Percentiles rank a stretch among this genome's conserved stretches.
phyloP scores from a whole-genome alignment of 1,284 basidiomycete species.

The Microbotryum lychnidis-dioicae region DNA sequence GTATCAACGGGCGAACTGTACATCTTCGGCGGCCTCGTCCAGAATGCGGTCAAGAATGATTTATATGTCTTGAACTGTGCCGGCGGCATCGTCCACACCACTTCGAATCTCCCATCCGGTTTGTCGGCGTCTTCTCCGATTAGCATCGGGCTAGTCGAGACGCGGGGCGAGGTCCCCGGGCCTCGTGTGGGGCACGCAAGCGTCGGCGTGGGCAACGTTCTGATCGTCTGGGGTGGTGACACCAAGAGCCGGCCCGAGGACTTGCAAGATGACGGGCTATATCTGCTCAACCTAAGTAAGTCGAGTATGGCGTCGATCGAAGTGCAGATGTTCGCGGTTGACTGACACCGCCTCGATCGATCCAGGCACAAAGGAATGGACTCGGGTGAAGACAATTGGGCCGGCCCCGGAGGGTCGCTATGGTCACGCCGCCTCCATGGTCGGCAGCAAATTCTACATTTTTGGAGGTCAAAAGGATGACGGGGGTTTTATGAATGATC shows the following conservation, averaged over 20 bases:
- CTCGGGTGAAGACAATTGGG: constrained; percentile 67
- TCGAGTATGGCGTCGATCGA: constrained; percentile 24
- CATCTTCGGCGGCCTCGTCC: constrained; percentile 92
- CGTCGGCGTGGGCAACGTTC: constrained; percentile 87
- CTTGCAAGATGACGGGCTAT: constrained; percentile 85
- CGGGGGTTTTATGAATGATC: constrained; percentile 73
- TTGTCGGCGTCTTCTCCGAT: constrained; percentile 7
- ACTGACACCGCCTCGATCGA: not conserved
- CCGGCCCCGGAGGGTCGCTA: constrained; percentile 75
- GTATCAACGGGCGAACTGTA: constrained; percentile 81
- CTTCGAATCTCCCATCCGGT: not conserved
- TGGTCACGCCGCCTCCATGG: constrained; percentile 91
- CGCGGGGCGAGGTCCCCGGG: constrained; percentile 79
- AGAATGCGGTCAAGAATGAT: constrained; percentile 86
- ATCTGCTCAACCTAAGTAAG: constrained; percentile 88
- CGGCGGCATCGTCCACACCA: not conserved
- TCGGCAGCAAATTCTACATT: constrained; percentile 82
- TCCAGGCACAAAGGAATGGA: constrained; percentile 85
- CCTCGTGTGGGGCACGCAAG: constrained; percentile 92
- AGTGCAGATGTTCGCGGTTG: not conserved
- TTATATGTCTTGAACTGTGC: constrained; percentile 76
- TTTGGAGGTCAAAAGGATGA: constrained; percentile 97
- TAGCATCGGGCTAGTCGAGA: constrained; percentile 49
- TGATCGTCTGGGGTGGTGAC: constrained; percentile 98
- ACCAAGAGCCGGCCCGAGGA: constrained; percentile 69